Evolutionary conservation across 108 stramenopile species (phyloP).

Genomic region (Nannochloropsis oceanica): DNA sequence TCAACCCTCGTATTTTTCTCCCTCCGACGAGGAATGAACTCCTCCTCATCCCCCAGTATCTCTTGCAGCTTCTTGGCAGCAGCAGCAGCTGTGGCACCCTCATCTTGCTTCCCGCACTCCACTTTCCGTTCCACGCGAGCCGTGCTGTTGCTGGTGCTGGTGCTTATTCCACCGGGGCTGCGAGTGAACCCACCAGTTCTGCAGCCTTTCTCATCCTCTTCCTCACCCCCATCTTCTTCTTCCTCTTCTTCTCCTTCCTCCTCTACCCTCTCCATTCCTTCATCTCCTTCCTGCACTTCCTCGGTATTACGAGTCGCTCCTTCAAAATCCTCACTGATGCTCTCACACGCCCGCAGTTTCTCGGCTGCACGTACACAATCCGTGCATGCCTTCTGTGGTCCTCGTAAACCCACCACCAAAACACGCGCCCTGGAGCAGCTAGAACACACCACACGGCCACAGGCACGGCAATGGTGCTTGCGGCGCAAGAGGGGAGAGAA

Average conservation of each 20-base stretch:
- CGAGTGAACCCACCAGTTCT: background rate
- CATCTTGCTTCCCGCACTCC: background rate
- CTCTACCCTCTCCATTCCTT: background rate
- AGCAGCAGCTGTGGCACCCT: background rate
- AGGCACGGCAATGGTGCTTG: slow-evolving; percentile 2
- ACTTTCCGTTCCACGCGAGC: background rate
- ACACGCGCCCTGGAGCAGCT: background rate
- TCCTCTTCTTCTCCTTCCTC: background rate
- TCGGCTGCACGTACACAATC: background rate
- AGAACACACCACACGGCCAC: background rate
- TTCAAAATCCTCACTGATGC: background rate
- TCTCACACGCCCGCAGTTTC: background rate
- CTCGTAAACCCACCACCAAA: background rate
- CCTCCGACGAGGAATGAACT: background rate
- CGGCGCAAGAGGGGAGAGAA: background rate
- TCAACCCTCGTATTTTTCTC: background rate
- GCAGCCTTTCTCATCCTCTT: too few relatives aligned
- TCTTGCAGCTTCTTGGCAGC: background rate
- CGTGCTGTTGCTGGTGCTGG: background rate
- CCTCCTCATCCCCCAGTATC: background rate
- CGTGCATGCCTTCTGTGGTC: background rate
- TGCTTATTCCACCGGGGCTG: background rate
- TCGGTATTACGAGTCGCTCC: background rate
- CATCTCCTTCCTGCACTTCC: background rate
- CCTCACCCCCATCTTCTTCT: background rate